Conservation (phyloP, 2,329 filamentous ascomycete species). For the Fusarium sp. region DNA sequence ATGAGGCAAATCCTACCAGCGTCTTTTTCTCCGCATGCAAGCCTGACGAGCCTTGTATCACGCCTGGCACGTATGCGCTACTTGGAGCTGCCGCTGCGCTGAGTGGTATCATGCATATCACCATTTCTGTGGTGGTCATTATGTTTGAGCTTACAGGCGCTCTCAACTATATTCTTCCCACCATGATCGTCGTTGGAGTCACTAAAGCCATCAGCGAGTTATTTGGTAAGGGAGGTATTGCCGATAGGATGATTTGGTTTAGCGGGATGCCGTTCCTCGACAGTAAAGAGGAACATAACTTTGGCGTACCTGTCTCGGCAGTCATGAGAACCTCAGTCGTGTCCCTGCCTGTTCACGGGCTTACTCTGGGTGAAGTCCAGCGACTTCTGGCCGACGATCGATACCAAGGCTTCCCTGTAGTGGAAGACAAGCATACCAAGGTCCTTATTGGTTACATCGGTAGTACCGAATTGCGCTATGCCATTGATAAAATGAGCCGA, state of each 20-base stretch:
- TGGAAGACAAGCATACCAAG: constrained; percentile 78
- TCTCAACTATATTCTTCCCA: constrained; percentile 94
- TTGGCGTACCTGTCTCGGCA: constrained; percentile 91
- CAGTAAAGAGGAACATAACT: constrained; percentile 97
- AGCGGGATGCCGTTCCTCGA: constrained; percentile 97
- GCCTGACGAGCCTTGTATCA: constrained; percentile 95
- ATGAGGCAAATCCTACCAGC: constrained; percentile 85
- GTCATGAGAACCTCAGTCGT: constrained; percentile 86
- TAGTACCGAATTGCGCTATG: constrained; percentile 90
- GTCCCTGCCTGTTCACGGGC: constrained; percentile 78
- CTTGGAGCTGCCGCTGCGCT: constrained; percentile 91
- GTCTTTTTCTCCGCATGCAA: constrained; percentile 89
- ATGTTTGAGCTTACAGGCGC: constrained; percentile 99
- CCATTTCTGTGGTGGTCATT: constrained; percentile 95
- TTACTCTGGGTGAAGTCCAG: constrained; percentile 82
- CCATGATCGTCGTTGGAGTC: constrained; percentile 98
- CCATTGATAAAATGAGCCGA: constrained; percentile 81
- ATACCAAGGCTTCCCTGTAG: constrained; percentile 93
- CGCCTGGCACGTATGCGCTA: constrained; percentile 96
- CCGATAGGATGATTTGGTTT: constrained; percentile 98
- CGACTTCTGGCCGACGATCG: constrained; percentile 79
- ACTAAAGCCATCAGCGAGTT: constrained; percentile 93
- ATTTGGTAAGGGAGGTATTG: constrained; percentile 96
- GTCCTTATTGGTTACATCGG: constrained; percentile 92
- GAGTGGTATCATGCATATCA: constrained; percentile 98